Evolutionary conservation across 2,329 filamentous ascomycete species (phyloP), one percentile per base, ranked within the genome.

Genomic region (Penicillium sumatraense): DNA sequence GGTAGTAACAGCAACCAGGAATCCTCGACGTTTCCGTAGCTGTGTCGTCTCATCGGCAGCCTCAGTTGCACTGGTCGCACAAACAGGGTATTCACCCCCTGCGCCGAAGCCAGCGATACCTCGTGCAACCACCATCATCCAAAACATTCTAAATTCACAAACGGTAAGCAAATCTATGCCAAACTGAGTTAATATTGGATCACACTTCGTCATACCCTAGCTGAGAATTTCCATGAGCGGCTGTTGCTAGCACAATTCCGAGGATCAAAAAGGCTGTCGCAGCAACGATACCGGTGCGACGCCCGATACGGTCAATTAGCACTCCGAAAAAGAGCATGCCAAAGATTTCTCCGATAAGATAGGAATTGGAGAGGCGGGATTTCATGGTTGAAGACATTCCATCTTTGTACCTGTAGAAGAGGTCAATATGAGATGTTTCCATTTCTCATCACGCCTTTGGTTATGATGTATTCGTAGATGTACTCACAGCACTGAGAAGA

Each of bases 271-370:
- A 70, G 6, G 74, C 46, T 0, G 81, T 83, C 0, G 81, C 78
- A 3, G 74, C 71, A 5, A 83, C 67, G 36, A 78, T 75, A 14
- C 80, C 81, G 0, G 75, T 81, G 40, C 77, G 75, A 35, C 81
- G 74, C 14, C 81, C 81, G 3, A 83, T 63, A 16, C 77, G 75
- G 59, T 82, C 81, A 58, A 81, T 79, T 5, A 80, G 63, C 6
- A 78, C 68, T 8, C 82, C 81, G 54, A 85, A 83, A 59, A 78
- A 70, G 6, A 85, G 68, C 77, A 84, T 85, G 49, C 83, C 83
- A 46, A 84, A 69, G 51, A 84, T 83, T 67, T 82, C 79, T 41
- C 83, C 83, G 47, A 85, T 78, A 3, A 84, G 72, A 56, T 81
- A 82, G 1, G 82, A 78, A 60, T 86, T 85, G 35, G 80, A 81